Evolutionary conservation across 352 stramenopile species (phyloP).

Genomic region (Globisporangium mamillatum): DNA sequence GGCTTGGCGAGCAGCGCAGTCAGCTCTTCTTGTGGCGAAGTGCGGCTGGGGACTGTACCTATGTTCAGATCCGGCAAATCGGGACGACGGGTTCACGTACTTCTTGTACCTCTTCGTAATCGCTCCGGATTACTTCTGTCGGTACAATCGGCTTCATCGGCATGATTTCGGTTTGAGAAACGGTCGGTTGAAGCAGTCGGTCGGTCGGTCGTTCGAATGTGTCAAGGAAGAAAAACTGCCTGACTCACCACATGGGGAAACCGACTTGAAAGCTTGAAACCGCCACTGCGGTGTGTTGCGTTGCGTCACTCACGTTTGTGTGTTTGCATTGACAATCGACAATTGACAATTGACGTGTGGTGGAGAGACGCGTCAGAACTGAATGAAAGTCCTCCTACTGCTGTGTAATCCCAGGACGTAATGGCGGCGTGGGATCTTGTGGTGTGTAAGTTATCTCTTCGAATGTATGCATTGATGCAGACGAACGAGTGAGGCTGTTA

Average conservation of each 20-base stretch:
- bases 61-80: neutral
- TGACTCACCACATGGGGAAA: slow-evolving; percentile 1
- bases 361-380: neutral
- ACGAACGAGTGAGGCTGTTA: neutral
- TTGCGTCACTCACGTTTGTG: neutral
- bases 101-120: neutral
- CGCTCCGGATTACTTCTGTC: neutral
- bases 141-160: neutral
- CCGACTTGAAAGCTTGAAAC: slow-evolving; percentile 10
- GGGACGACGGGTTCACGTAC: neutral
- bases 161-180: neutral
- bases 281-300: neutral
- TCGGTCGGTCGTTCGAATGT: neutral
- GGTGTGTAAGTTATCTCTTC: neutral
- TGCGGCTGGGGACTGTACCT: neutral
- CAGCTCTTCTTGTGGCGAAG: neutral
- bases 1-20: too few relatives aligned
- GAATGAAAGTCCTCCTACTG: neutral
- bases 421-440: neutral
- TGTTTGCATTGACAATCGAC: neutral
- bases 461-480: neutral
- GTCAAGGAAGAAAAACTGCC: neutral
- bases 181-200: neutral
- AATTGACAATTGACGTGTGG: neutral
- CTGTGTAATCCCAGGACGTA: neutral